These are phyloP conservation scores for Vitis hybrid DNA, from an alignment of 177 flowering plant species.

Conservation along the genomic window DNA sequence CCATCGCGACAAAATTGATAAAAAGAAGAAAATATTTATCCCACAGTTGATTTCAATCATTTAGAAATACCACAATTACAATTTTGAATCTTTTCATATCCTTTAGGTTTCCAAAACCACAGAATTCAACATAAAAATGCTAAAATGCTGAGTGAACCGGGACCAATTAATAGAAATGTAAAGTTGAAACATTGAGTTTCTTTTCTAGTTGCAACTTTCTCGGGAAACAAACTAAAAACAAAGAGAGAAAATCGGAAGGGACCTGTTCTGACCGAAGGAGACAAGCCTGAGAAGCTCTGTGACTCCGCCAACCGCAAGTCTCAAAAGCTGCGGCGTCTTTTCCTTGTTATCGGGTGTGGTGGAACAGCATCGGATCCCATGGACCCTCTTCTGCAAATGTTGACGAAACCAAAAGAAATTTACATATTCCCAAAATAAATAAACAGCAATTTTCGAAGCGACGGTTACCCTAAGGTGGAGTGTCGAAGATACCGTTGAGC, in stretches of 20 bases:
- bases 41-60: no score
- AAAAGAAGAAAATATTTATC: no score
- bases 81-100: no score
- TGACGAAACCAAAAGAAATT: neutral
- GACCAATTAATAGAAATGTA: no score
- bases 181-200: no score
- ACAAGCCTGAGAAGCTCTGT: conserved; percentile 71
- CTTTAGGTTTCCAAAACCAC: no score
- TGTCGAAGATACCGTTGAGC: neutral
- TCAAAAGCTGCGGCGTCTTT: conserved; percentile 49
- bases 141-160: no score
- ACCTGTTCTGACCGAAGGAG: conserved; percentile 25
- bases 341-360: conserved; percentile 13
- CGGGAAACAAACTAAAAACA: neutral
- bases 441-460: neutral
- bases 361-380: conserved; percentile 39
- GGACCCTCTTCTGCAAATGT: conserved; percentile 27
- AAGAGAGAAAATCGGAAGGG: neutral
- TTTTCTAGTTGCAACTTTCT: neutral
- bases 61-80: no score
- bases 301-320: conserved; percentile 62
- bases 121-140: no score
- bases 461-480: conserved; percentile 1
- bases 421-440: no score
- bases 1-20: no score